phyloP scores from a whole-genome alignment of 139 green algal genomes.

The Haematococcus sp. region DNA sequence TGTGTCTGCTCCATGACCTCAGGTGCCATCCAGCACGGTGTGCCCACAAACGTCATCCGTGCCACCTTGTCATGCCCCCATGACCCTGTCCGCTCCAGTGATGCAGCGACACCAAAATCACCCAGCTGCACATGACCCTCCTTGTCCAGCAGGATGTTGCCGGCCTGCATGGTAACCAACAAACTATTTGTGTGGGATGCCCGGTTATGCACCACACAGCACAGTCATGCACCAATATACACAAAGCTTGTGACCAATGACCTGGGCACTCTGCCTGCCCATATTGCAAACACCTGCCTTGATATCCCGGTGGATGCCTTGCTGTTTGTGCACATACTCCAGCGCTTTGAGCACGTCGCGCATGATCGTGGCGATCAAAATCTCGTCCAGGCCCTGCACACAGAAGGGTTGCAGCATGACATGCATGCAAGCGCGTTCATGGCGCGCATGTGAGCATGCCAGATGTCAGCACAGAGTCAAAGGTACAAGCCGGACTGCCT shows the following conservation, averaged over 20 bases:
- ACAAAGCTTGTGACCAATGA: no score
- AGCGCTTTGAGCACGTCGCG: slow-evolving; percentile 89
- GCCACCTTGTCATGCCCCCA: slow-evolving; percentile 78
- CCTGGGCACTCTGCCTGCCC: no score
- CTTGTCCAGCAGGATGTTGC: slow-evolving; percentile 96
- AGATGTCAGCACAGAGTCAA: neutral
- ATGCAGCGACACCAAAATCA: slow-evolving; percentile 97
- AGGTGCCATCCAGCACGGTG: slow-evolving; percentile 91
- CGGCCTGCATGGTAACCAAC: slow-evolving; percentile 80
- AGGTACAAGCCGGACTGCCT: neutral
- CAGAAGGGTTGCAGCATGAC: neutral
- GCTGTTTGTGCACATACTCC: slow-evolving; percentile 94
- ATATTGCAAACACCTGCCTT: slow-evolving; percentile 58
- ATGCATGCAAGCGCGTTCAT: neutral
- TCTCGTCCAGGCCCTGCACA: slow-evolving; percentile 87
- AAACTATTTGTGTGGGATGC: no score
- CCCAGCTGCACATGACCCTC: slow-evolving; percentile 88
- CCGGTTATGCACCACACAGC: neutral
- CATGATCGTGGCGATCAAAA: slow-evolving; percentile 90
- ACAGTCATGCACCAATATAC: no score
- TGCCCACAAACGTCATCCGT: slow-evolving; percentile 78
- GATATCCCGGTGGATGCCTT: slow-evolving; percentile 95
- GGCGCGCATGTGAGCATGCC: neutral
- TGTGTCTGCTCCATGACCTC: slow-evolving; percentile 97
- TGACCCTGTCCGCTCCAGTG: slow-evolving; percentile 79